Conservation (phyloP, 768 basidiomycete genomes). For the Hericium rajendrae region DNA sequence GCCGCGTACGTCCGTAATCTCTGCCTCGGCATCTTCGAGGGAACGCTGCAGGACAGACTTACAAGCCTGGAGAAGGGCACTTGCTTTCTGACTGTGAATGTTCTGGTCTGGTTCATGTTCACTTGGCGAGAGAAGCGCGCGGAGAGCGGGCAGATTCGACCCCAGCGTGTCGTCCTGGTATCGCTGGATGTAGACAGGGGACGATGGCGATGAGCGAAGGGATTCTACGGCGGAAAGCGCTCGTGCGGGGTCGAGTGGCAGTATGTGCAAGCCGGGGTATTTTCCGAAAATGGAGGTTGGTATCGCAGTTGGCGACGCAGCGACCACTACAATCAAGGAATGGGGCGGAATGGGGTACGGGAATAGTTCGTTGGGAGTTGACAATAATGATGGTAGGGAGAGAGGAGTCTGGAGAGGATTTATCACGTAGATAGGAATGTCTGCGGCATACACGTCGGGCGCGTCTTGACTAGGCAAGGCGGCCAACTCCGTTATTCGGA, state of each 20-base stretch:
- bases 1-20: constrained; percentile 1
- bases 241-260: constrained; percentile 50
- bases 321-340: constrained; percentile 19
- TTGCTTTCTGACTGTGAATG: background rate
- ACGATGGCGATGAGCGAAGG: constrained; percentile 36
- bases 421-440: constrained; percentile 54
- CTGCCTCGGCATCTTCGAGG: constrained; percentile 1
- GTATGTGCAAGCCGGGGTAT: constrained; percentile 15
- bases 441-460: constrained; percentile 27
- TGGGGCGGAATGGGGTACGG: constrained; percentile 19
- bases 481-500: constrained; percentile 20
- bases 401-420: constrained; percentile 50
- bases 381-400: constrained; percentile 21
- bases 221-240: constrained; percentile 44
- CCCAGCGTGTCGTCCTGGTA: constrained; percentile 55
- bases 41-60: background rate
- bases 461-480: constrained; percentile 2
- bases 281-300: constrained; percentile 13
- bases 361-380: constrained; percentile 7
- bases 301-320: constrained; percentile 13
- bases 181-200: constrained; percentile 43
- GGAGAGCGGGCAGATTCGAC: constrained; percentile 29
- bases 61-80: constrained; percentile 1
- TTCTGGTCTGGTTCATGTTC: background rate
- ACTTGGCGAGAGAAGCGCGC: background rate